phyloP scores from a whole-genome alignment of 1,139 yeast genomes.

The Zygosaccharomyces sapae region DNA sequence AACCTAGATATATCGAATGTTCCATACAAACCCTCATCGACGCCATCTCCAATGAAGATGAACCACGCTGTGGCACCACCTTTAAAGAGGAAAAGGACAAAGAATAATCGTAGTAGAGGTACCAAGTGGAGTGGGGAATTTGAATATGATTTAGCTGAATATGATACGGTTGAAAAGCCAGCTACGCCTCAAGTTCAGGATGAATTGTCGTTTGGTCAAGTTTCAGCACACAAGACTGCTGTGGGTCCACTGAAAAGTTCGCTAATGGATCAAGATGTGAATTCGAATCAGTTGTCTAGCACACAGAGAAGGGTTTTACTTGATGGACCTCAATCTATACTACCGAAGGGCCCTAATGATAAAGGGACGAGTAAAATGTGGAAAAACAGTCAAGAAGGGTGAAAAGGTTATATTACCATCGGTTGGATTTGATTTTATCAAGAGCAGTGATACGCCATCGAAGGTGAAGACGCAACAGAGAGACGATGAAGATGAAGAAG shows the following conservation, averaged over 20 bases:
- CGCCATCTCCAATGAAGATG: slow-evolving; percentile 26
- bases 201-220: not conserved
- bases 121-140: slow-evolving; percentile 32
- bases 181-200: not conserved
- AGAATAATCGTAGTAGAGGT: slow-evolving; percentile 14
- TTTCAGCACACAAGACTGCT: not conserved
- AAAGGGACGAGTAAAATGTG: not conserved
- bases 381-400: slow-evolving; percentile 3
- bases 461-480: slow-evolving; percentile 11
- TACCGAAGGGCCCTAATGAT: not conserved
- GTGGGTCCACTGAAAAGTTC: not conserved
- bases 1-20: slow-evolving; percentile 6
- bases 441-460: slow-evolving; percentile 22
- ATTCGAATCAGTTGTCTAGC: slow-evolving; percentile 7
- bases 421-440: slow-evolving; percentile 31
- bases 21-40: slow-evolving; percentile 13
- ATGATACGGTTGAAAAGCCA: slow-evolving; percentile 12
- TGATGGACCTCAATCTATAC: slow-evolving; percentile 3
- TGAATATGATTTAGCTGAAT: slow-evolving; percentile 29
- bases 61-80: not conserved
- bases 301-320: slow-evolving; percentile 9
- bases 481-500: slow-evolving; percentile 11
- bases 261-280: slow-evolving; percentile 4
- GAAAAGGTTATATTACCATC: slow-evolving; percentile 25
- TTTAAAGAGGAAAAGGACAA: slow-evolving; percentile 7